A percentile compares a stretch with the other conserved stretches of the same genome.
These are phyloP conservation scores for Backusella westeae DNA, from an alignment of 192 early-diverging fungal genomes.

Conservation along the genomic window DNA sequence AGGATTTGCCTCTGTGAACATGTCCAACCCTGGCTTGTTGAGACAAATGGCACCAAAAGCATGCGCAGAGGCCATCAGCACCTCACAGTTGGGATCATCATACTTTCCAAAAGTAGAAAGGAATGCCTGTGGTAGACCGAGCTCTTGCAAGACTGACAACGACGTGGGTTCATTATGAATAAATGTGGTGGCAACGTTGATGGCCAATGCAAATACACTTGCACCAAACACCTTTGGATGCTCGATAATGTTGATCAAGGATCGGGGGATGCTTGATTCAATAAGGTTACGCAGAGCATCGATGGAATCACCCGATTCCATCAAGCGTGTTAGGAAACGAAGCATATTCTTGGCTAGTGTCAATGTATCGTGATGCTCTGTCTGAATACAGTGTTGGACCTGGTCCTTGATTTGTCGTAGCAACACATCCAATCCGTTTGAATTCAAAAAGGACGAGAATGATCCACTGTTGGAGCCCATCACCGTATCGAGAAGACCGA, in stretches of 20 bases:
- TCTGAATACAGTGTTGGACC: slow-evolving; percentile 44
- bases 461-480: slow-evolving; percentile 70
- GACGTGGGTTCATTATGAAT: slow-evolving; percentile 98
- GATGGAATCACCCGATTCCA: slow-evolving; percentile 86
- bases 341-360: slow-evolving; percentile 82
- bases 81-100: slow-evolving; percentile 28
- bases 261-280: slow-evolving; percentile 78
- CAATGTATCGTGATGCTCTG: slow-evolving; percentile 53
- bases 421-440: slow-evolving; percentile 76
- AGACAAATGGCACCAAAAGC: slow-evolving; percentile 96
- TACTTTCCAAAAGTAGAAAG: slow-evolving; percentile 61
- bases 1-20: slow-evolving; percentile 69
- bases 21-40: slow-evolving; percentile 81
- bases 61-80: slow-evolving; percentile 73
- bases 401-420: slow-evolving; percentile 78
- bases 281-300: slow-evolving; percentile 93
- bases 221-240: slow-evolving; percentile 78
- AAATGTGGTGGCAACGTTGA: slow-evolving; percentile 91
- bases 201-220: slow-evolving; percentile 79
- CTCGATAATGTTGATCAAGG: slow-evolving; percentile 73
- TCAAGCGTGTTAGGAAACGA: slow-evolving; percentile 88
- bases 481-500: slow-evolving; percentile 76
- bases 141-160: slow-evolving; percentile 89
- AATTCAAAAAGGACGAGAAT: slow-evolving; percentile 76
- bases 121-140: slow-evolving; percentile 79